Evolutionary conservation across 1,139 yeast genomes (phyloP), one percentile per base, ranked within the genome.

Genomic region (Maudiozyma humilis): DNA sequence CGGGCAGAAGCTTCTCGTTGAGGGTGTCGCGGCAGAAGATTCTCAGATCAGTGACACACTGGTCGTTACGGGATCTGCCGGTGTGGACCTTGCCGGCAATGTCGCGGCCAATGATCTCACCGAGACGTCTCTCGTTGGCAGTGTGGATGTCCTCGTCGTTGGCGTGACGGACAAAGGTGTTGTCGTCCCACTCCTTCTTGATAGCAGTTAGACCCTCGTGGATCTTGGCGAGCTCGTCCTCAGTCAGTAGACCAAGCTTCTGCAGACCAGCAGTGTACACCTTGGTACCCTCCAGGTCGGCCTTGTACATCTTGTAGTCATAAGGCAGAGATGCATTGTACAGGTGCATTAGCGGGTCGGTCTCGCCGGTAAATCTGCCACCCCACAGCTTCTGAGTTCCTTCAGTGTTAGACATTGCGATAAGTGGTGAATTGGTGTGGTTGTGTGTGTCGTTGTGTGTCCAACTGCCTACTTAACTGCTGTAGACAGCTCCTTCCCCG

Each of bases 121-220:
- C 98, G 51, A 91, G 72, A 62, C 98, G 77, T 70, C 99, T 84
- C 70, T 91, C 99, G 63, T 91, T 91, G 42, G 98, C 98, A 40
- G 99, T 91, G 65, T 91, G 99, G 54, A 91, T 91, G 62, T 91
- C 99, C 67, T 91, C 99, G 64, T 91, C 99, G 40, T 95, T 95
- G 8, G 86, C 77, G 63, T 87, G 84, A 64, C 85, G 95, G 29
- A 72, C 83, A 65, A 91, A 91, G 32, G 66, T 68, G 40, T 76
- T 79, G n/a, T 65, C 58, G 29, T 70, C 75, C 99, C 99, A 91
- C 66, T 91, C 99, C 45, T 70, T 68, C 54, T 77, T 72, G 53
- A 91, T 84, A 31, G 67, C 64, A 44, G 71, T 78, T 51, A 91
- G 71, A 4, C 99, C 98, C 42, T 76, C 66, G 66, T 89, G 96